A percentile compares a stretch with the other conserved stretches of the same genome.
phyloP scores from a whole-genome alignment of 2,329 filamentous ascomycete species.

The Sporothrix pallida region DNA sequence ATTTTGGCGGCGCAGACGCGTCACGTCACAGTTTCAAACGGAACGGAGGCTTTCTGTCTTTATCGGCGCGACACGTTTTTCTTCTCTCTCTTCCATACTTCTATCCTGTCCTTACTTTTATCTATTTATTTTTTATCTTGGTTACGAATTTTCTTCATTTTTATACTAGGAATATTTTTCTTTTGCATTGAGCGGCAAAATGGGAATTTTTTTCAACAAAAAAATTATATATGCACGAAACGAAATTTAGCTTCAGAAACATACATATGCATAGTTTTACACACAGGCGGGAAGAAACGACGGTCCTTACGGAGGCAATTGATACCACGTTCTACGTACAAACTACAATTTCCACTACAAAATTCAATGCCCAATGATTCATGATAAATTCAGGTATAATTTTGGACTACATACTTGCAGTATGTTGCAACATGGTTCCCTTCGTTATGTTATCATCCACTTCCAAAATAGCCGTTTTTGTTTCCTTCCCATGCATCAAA shows the following conservation, averaged over 20 bases:
- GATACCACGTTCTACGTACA: neutral
- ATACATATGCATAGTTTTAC: neutral
- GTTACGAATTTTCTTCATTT: neutral
- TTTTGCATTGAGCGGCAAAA: conserved; percentile 5
- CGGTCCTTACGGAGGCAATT: neutral
- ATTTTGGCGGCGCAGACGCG: neutral
- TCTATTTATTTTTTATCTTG: neutral
- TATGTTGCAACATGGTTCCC: neutral
- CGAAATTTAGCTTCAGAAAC: neutral
- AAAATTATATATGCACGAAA: neutral
- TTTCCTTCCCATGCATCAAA: neutral
- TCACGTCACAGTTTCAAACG: neutral
- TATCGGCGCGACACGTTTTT: neutral
- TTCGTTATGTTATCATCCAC: neutral
- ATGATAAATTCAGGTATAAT: conserved; percentile 16
- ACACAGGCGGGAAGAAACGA: neutral
- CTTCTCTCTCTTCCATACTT: neutral
- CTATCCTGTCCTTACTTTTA: neutral
- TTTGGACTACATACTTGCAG: neutral
- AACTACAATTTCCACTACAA: no score
- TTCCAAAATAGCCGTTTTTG: conserved; percentile 13
- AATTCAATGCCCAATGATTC: neutral
- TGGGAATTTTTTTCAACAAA: neutral
- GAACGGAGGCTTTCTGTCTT: neutral
- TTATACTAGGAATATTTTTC: neutral